Evolutionary conservation across 2,329 filamentous ascomycete species (phyloP).

Genomic region (Fusarium burgessii): DNA sequence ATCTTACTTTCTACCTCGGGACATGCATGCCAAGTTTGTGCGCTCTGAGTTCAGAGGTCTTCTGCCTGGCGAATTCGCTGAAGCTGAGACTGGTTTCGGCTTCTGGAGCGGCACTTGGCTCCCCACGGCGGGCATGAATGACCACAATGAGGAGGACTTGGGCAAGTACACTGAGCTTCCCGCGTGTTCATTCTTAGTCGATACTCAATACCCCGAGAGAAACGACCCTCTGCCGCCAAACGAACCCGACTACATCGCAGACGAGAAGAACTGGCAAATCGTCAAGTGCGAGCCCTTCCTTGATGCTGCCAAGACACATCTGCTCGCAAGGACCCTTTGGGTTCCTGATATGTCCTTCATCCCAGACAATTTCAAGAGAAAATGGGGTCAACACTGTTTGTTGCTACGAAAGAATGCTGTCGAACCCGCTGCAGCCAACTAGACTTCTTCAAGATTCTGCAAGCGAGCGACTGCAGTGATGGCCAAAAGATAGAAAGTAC

Average conservation of each 20-base stretch:
- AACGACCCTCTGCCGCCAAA: slow-evolving; percentile 66
- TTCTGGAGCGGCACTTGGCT: slow-evolving; percentile 88
- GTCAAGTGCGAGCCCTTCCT: slow-evolving; percentile 83
- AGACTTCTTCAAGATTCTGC: not conserved
- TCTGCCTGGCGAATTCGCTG: slow-evolving; percentile 89
- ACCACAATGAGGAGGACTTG: slow-evolving; percentile 86
- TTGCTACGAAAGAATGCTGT: slow-evolving; percentile 66
- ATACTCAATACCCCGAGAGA: slow-evolving; percentile 80
- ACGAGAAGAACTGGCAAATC: slow-evolving; percentile 80
- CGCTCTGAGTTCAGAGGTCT: slow-evolving; percentile 91
- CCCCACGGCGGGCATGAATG: slow-evolving; percentile 87
- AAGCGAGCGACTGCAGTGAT: not conserved
- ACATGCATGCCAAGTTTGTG: slow-evolving; percentile 88
- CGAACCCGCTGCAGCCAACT: not conserved
- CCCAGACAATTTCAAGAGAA: slow-evolving; percentile 75
- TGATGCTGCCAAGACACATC: slow-evolving; percentile 79
- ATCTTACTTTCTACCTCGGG: slow-evolving; percentile 88
- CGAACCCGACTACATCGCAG: slow-evolving; percentile 84
- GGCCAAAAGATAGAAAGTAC: slow-evolving; percentile 15
- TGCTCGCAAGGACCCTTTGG: slow-evolving; percentile 84
- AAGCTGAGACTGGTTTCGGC: slow-evolving; percentile 76
- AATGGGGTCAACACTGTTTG: slow-evolving; percentile 92
- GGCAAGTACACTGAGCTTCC: slow-evolving; percentile 86
- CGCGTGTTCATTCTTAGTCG: slow-evolving; percentile 85
- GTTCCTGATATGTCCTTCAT: slow-evolving; percentile 78